Conservation (phyloP, 768 basidiomycete genomes). For the Xanthoconium purpureum region DNA sequence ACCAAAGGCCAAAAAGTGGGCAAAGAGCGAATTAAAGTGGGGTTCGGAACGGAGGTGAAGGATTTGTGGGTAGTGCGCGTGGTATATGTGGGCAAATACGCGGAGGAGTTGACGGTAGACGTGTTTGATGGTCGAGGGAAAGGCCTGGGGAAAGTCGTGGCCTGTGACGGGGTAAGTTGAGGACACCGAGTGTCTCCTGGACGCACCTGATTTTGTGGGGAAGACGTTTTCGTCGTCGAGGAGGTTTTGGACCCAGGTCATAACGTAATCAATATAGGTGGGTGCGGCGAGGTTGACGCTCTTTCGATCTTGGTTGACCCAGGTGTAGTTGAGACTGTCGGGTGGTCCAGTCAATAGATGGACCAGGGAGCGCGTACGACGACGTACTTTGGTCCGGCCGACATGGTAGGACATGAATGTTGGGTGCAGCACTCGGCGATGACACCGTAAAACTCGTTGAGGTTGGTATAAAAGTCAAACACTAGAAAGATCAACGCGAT, state of each 20-base stretch:
- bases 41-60: slow-evolving; percentile 92
- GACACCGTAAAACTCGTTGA: slow-evolving; percentile 95
- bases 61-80: slow-evolving; percentile 88
- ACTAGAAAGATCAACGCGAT: slow-evolving; percentile 45
- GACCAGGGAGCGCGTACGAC: neutral
- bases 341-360: neutral
- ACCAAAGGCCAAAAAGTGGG: slow-evolving; percentile 96
- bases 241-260: slow-evolving; percentile 94
- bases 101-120: slow-evolving; percentile 96
- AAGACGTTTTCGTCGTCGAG: slow-evolving; percentile 93
- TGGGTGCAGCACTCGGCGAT: slow-evolving; percentile 92
- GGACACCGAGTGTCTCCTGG: neutral
- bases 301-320: slow-evolving; percentile 91
- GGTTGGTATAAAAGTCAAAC: slow-evolving; percentile 95
- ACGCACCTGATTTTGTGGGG: slow-evolving; percentile 90
- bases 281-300: slow-evolving; percentile 87
- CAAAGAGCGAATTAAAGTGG: slow-evolving; percentile 96
- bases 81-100: slow-evolving; percentile 96
- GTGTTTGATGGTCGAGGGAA: slow-evolving; percentile 88
- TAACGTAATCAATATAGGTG: slow-evolving; percentile 96
- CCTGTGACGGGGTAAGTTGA: slow-evolving; percentile 42
- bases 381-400: slow-evolving; percentile 81
- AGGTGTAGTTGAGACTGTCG: slow-evolving; percentile 83
- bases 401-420: slow-evolving; percentile 88
- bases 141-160: slow-evolving; percentile 80